phyloP scores from a whole-genome alignment of 2,329 filamentous ascomycete species.

The Ploettnerulaceae sp. region DNA sequence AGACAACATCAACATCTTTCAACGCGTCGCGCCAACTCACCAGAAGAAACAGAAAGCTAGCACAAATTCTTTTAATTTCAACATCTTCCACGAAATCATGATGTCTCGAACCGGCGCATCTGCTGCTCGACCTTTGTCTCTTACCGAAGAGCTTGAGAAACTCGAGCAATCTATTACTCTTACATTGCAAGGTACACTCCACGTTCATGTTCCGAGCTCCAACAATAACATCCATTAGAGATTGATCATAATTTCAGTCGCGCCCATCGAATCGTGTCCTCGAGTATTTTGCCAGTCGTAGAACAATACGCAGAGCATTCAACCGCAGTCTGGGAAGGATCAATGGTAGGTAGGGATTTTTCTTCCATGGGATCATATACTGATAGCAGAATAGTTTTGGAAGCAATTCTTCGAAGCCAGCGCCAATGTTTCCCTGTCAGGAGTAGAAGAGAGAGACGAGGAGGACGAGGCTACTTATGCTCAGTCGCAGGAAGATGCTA shows the following conservation, averaged over 20 bases:
- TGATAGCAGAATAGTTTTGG: constrained; percentile 68
- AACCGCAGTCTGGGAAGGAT: constrained; percentile 90
- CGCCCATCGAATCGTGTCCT: constrained; percentile 92
- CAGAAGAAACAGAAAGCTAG: background rate
- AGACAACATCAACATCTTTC: background rate
- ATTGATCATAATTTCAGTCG: constrained; percentile 98
- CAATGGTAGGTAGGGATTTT: constrained; percentile 59
- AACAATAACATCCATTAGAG: constrained; percentile 52
- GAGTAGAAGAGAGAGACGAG: constrained; percentile 76
- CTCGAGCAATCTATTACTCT: constrained; percentile 95
- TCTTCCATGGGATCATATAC: constrained; percentile 4
- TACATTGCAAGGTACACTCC: constrained; percentile 72
- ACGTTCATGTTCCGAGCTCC: background rate
- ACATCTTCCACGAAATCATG: background rate
- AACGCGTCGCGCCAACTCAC: background rate
- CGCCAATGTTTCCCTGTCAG: constrained; percentile 92
- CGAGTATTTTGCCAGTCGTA: constrained; percentile 85
- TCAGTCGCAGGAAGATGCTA: constrained; percentile 32
- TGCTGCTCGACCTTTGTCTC: constrained; percentile 56
- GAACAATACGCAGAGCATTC: constrained; percentile 96
- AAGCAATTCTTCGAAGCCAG: constrained; percentile 99
- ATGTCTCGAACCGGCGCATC: constrained; percentile 36
- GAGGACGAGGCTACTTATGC: constrained; percentile 44
- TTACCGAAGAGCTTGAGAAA: constrained; percentile 93
- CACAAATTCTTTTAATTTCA: background rate